phyloP scores from a whole-genome alignment of 2,329 filamentous ascomycete species.

The Nemania diffusa region DNA sequence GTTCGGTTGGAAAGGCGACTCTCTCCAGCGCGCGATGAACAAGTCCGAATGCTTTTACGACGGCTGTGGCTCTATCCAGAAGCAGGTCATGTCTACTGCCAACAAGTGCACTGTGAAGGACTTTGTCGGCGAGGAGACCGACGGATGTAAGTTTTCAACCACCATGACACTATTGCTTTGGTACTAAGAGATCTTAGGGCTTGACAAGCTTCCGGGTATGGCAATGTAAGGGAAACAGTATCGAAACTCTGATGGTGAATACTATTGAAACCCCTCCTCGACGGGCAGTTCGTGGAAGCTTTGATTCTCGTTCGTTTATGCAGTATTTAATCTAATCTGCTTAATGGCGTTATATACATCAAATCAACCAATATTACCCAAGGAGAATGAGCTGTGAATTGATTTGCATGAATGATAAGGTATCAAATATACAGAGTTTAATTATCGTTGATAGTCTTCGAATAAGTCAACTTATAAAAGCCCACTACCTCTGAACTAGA shows the following conservation, averaged over 20 bases:
- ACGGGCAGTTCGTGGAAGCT: not conserved
- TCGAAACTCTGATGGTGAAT: not conserved
- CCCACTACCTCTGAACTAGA: not conserved
- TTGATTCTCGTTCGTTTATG: slow-evolving; percentile 10
- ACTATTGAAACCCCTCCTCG: not conserved
- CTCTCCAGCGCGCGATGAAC: slow-evolving; percentile 51
- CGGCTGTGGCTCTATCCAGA: slow-evolving; percentile 49
- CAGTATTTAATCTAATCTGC: slow-evolving; percentile 17
- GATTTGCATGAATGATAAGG: too few species aligned
- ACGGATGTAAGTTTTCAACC: slow-evolving; percentile 47
- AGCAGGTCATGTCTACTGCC: slow-evolving; percentile 47
- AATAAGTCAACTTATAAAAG: not conserved
- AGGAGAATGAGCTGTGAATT: not conserved
- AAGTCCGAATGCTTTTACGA: slow-evolving; percentile 56
- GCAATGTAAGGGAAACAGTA: slow-evolving; percentile 23
- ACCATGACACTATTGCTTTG: not conserved
- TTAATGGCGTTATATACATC: not conserved
- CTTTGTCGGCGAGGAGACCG: slow-evolving; percentile 46
- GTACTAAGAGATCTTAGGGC: slow-evolving; percentile 39
- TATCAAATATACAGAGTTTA: not conserved
- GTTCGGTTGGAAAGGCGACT: slow-evolving; percentile 50
- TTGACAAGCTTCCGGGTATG: slow-evolving; percentile 41
- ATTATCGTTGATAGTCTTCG: not conserved
- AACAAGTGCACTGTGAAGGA: slow-evolving; percentile 49
- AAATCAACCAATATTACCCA: not conserved